Conservation (phyloP, 148 eudicot genomes). For the Rhododendron simsii region DNA sequence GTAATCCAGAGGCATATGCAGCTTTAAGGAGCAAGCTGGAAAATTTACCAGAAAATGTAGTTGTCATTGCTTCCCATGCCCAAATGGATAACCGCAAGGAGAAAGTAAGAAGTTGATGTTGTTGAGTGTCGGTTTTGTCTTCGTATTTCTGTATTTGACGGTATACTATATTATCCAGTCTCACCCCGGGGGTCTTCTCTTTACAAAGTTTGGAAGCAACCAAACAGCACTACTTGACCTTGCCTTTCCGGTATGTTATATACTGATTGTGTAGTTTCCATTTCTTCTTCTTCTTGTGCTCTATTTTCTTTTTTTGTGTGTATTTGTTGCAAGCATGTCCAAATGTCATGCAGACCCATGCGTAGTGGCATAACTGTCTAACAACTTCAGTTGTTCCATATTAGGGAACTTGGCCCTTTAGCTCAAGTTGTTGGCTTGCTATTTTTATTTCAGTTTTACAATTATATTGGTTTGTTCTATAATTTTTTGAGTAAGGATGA, state of each 20-base stretch:
- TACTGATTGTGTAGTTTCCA: not conserved
- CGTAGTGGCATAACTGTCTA: not conserved
- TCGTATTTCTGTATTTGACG: not conserved
- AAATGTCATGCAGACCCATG: not conserved
- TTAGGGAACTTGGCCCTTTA: not conserved
- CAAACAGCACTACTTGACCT: conserved; percentile 83
- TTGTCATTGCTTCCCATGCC: conserved; percentile 81
- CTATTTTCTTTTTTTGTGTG: not conserved
- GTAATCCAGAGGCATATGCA: conserved; percentile 61
- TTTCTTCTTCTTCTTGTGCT: not conserved
- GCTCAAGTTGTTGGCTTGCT: not conserved
- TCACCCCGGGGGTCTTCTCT: conserved; percentile 84
- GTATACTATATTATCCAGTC: conserved; percentile 39
- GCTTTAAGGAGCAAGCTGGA: conserved; percentile 68
- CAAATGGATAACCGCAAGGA: conserved; percentile 83
- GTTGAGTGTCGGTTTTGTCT: not conserved
- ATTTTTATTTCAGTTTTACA: not conserved
- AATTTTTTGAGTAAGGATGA: not conserved
- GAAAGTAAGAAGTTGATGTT: conserved; percentile 45
- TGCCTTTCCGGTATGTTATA: conserved; percentile 66
- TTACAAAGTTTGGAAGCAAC: conserved; percentile 86
- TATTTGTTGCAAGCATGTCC: not conserved
- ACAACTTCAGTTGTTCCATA: not conserved
- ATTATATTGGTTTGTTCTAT: not conserved
- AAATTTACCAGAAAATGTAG: conserved; percentile 61